Evolutionary conservation across 2,329 filamentous ascomycete species (phyloP).

Genomic region (Botryosphaeria dothidea): DNA sequence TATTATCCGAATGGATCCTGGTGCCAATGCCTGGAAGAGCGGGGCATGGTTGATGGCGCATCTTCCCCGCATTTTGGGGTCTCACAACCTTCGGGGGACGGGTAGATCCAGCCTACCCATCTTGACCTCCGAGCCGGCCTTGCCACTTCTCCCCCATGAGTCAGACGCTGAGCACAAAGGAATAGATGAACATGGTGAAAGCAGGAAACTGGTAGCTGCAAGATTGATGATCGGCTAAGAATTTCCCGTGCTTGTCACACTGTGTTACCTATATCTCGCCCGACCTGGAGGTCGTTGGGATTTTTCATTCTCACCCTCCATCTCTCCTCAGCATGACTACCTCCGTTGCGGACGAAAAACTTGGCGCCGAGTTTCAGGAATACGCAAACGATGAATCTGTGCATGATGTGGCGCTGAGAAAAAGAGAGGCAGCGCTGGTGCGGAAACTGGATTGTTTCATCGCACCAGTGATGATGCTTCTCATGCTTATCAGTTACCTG

Average conservation of each 20-base stretch:
- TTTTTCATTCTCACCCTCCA: background rate
- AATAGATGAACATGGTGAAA: background rate
- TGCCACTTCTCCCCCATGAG: background rate
- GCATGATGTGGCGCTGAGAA: constrained; percentile 23
- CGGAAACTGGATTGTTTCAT: constrained; percentile 35
- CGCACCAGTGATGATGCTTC: constrained; percentile 38
- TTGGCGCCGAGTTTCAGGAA: background rate
- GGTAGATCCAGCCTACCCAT: background rate
- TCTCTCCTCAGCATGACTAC: background rate
- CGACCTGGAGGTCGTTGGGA: background rate
- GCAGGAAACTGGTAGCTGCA: background rate
- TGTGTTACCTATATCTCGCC: background rate
- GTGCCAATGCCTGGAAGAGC: background rate
- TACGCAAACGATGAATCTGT: constrained; percentile 25
- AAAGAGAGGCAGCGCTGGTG: constrained; percentile 31
- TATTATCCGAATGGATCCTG: background rate
- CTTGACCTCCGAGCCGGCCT: background rate
- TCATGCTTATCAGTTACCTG: constrained; percentile 37
- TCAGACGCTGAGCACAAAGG: background rate
- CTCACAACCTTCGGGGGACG: background rate
- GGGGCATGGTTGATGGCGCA: background rate
- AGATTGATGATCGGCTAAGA: background rate
- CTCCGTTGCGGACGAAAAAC: constrained; percentile 1
- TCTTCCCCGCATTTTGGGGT: constrained; percentile 14
- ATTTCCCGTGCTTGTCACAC: background rate